phyloP scores from a whole-genome alignment of 768 basidiomycete genomes.

The Tulasnella sp. region DNA sequence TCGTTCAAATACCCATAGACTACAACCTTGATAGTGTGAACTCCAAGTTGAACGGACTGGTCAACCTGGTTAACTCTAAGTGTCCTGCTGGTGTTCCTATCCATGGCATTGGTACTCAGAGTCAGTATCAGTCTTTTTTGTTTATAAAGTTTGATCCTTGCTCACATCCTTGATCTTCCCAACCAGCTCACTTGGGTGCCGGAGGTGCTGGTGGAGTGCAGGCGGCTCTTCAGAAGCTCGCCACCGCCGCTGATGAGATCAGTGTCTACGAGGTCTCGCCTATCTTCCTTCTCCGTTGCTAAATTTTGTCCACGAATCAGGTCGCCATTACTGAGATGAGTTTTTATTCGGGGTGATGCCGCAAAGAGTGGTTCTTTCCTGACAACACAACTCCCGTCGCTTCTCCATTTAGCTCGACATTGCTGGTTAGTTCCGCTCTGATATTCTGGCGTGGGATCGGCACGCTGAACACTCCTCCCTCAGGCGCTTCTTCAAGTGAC shows the following conservation, averaged over 20 bases:
- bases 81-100: conserved; percentile 4
- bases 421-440: neutral
- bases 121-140: neutral
- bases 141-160: neutral
- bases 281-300: neutral
- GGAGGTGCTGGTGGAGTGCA: conserved; percentile 13
- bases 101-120: conserved; percentile 15
- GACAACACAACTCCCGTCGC: neutral
- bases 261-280: neutral
- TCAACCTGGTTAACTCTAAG: conserved; percentile 2
- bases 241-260: neutral
- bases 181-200: neutral
- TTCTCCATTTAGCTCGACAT: neutral
- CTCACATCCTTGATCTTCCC: neutral
- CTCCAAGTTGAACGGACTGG: neutral
- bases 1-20: neutral
- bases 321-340: neutral
- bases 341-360: neutral
- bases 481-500: conserved; percentile 5
- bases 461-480: neutral
- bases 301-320: neutral
- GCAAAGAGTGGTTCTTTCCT: neutral
- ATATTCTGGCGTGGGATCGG: neutral
- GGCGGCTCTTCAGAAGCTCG: neutral
- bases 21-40: conserved; percentile 18